phyloP scores from a whole-genome alignment of 768 basidiomycete species.

The Lenzites betulinus region DNA sequence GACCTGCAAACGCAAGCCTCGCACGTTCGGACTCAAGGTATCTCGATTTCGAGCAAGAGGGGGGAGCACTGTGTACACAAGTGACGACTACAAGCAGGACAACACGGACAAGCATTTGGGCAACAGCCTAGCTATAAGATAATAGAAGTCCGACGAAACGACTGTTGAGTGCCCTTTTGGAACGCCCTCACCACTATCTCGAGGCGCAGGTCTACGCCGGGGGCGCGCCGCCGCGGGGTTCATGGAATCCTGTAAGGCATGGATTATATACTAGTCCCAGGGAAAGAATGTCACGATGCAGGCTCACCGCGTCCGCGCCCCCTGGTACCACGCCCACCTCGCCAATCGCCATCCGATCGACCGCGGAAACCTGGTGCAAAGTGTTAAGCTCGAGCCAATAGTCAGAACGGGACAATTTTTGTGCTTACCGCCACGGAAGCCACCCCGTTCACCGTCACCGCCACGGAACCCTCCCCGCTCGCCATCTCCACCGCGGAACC shows the following conservation, averaged over 20 bases:
- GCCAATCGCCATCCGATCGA: constrained; percentile 33
- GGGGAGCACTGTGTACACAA: constrained; percentile 4
- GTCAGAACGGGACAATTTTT: neutral
- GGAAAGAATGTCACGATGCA: neutral
- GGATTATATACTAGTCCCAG: neutral
- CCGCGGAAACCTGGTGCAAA: constrained; percentile 27
- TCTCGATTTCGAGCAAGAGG: neutral
- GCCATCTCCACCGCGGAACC: constrained; percentile 24
- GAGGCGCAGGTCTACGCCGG: neutral
- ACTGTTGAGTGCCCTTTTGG: constrained; percentile 10
- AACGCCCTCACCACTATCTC: neutral
- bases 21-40: neutral
- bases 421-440: neutral
- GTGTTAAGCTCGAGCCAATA: neutral
- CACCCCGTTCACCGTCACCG: neutral
- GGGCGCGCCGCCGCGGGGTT: constrained; percentile 25
- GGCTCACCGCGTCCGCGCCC: constrained; percentile 34
- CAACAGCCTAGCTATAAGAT: constrained; percentile 7
- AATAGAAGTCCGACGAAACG: constrained; percentile 6
- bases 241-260: constrained; percentile 20
- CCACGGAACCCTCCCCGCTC: neutral
- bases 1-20: too few species aligned
- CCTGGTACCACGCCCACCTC: constrained; percentile 33
- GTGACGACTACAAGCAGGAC: neutral
- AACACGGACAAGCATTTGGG: constrained; percentile 5